phyloP scores from a whole-genome alignment of 176 grass and related monocot species.

The Hordeum marinum region DNA sequence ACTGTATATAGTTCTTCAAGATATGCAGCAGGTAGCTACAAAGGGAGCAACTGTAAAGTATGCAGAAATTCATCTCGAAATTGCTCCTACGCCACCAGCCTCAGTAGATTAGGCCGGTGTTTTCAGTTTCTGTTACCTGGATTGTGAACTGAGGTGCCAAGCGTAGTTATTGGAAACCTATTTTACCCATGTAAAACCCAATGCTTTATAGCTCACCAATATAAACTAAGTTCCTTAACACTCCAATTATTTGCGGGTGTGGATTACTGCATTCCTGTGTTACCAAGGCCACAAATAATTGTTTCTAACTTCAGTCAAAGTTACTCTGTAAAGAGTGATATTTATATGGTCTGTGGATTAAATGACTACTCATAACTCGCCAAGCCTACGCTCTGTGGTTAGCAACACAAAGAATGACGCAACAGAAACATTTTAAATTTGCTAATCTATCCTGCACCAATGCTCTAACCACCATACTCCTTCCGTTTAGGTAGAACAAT shows the following conservation, averaged over 20 bases:
- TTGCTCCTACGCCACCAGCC: background rate
- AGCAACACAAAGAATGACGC: background rate
- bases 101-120: background rate
- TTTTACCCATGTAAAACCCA: too few relatives aligned
- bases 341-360: background rate
- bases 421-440: background rate
- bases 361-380: background rate
- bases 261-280: too few relatives aligned
- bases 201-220: too few relatives aligned
- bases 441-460: background rate
- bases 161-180: too few relatives aligned
- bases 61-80: background rate
- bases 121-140: background rate
- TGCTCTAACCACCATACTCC: background rate
- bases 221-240: background rate
- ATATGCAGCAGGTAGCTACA: too few relatives aligned
- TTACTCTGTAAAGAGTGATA: background rate
- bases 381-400: background rate
- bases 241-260: background rate
- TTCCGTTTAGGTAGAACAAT: conserved; percentile 72
- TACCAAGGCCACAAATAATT: background rate
- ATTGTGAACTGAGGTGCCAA: background rate
- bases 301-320: background rate
- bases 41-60: background rate
- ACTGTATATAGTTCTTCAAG: too few relatives aligned